These are phyloP conservation scores for Cucumis sativus DNA, from an alignment of 306 rosid species.

Conservation along the genomic window Cucumber_9930_V3 NC_026656.2:24067501-24068000, in stretches of 20 bases:
- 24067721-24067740: not conserved
- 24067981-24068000: too few relatives aligned
- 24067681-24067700: not conserved
- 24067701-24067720: not conserved
- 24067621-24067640: constrained; percentile 1
- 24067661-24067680: not conserved
- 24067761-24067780: not conserved
- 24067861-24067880: too few relatives aligned
- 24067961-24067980: too few relatives aligned
- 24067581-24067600: not conserved
- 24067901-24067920: too few relatives aligned
- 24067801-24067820: too few relatives aligned
- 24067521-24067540: not conserved
- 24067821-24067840: too few relatives aligned
- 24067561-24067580: not conserved
- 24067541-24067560: not conserved
- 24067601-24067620: not conserved
- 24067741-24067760: not conserved
- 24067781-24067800: too few relatives aligned
- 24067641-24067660: not conserved
- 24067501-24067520: not conserved
- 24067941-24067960: too few relatives aligned
- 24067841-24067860: too few relatives aligned
- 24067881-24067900: too few relatives aligned
- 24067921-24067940: too few relatives aligned